Conservation (phyloP, 2,329 filamentous ascomycete genomes). For the Dothideomycetes sp. region DNA sequence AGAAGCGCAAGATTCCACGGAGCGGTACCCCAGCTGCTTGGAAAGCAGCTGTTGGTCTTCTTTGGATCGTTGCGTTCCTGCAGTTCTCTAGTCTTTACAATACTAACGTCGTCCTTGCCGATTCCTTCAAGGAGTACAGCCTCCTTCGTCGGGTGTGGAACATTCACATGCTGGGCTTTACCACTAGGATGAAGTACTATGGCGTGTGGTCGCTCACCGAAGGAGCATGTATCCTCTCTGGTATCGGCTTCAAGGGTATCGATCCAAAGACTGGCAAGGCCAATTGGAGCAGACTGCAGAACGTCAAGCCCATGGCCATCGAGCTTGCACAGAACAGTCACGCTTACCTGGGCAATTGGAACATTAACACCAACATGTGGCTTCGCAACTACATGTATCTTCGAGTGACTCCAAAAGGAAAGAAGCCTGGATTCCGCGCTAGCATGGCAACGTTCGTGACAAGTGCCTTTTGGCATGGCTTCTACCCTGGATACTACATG, state of each 20-base stretch:
- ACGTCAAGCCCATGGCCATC: slow-evolving; percentile 76
- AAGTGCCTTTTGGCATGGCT: slow-evolving; percentile 95
- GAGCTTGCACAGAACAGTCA: slow-evolving; percentile 91
- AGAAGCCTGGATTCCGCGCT: slow-evolving; percentile 91
- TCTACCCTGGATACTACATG: slow-evolving; percentile 93
- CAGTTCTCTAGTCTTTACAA: slow-evolving; percentile 59
- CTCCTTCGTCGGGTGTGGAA: slow-evolving; percentile 66
- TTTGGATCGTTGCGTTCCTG: slow-evolving; percentile 73
- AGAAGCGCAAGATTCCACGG: slow-evolving; percentile 83
- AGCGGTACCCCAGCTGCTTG: slow-evolving; percentile 74
- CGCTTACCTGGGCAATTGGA: slow-evolving; percentile 85
- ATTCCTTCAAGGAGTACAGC: slow-evolving; percentile 54
- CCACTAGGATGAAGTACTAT: slow-evolving; percentile 85
- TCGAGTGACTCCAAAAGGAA: slow-evolving; percentile 85
- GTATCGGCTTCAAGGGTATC: slow-evolving; percentile 87
- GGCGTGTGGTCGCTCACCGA: slow-evolving; percentile 91
- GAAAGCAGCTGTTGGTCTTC: slow-evolving; percentile 62
- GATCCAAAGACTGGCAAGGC: slow-evolving; percentile 76
- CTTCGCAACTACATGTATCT: slow-evolving; percentile 92
- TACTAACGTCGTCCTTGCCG: slow-evolving; percentile 50
- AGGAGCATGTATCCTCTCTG: slow-evolving; percentile 85
- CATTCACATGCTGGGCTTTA: slow-evolving; percentile 74
- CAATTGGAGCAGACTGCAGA: slow-evolving; percentile 81
- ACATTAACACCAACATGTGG: slow-evolving; percentile 98
- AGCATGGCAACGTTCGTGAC: slow-evolving; percentile 90